Evolutionary conservation across 768 basidiomycete species (phyloP).

Genomic region (Leccinellum luteum): DNA sequence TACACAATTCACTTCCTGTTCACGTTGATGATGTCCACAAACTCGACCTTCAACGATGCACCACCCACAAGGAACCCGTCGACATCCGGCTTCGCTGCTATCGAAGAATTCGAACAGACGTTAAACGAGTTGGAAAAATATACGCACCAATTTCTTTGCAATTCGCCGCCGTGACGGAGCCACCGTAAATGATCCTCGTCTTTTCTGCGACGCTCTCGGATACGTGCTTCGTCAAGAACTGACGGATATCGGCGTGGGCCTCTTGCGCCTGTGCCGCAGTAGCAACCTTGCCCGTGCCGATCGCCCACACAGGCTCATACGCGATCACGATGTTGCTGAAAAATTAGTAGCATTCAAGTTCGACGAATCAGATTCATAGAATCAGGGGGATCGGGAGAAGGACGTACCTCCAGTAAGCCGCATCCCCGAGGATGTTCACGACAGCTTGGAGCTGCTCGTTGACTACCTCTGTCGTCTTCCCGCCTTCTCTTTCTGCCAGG

Average conservation of each 20-base stretch:
- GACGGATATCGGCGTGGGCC: slow-evolving; percentile 79
- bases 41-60: slow-evolving; percentile 97
- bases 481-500: slow-evolving; percentile 79
- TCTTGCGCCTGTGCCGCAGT: slow-evolving; percentile 92
- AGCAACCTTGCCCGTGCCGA: slow-evolving; percentile 96
- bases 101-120: neutral
- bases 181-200: slow-evolving; percentile 93
- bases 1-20: slow-evolving; percentile 31
- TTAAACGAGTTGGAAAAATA: neutral
- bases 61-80: slow-evolving; percentile 99
- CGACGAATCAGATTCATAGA: neutral
- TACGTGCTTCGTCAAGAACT: slow-evolving; percentile 64
- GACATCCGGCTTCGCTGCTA: slow-evolving; percentile 77
- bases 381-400: neutral
- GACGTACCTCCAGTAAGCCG: slow-evolving; percentile 77
- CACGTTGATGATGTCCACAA: slow-evolving; percentile 85
- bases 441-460: slow-evolving; percentile 79
- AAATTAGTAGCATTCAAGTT: neutral
- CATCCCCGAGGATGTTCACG: slow-evolving; percentile 51
- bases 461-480: slow-evolving; percentile 75
- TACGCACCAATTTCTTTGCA: slow-evolving; percentile 79
- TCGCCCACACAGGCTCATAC: slow-evolving; percentile 98
- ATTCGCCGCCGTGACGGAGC: slow-evolving; percentile 89
- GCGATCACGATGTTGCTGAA: slow-evolving; percentile 87
- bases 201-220: slow-evolving; percentile 65